A percentile compares a stretch with the other conserved stretches of the same genome.
These are phyloP conservation scores for Penicillium cataractarum DNA, from an alignment of 495 filamentous ascomycete genomes.

Conservation along the genomic window DNA sequence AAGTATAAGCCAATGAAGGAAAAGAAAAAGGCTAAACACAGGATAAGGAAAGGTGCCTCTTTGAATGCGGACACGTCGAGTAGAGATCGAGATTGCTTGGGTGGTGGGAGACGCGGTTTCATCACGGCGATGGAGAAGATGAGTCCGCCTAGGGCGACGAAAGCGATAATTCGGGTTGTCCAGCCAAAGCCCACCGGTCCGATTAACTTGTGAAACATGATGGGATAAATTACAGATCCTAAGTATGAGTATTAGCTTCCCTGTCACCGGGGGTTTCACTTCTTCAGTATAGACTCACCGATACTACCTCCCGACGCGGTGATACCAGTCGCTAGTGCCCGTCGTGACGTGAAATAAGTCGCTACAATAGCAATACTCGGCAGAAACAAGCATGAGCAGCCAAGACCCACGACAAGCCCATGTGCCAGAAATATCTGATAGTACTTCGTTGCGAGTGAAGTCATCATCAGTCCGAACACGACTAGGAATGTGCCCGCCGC, in stretches of 20 bases:
- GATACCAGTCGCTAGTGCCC: conserved; percentile 52
- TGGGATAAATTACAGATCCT: conserved; percentile 58
- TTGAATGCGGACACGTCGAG: conserved; percentile 41
- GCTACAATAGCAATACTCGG: conserved; percentile 47
- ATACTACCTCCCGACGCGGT: conserved; percentile 45
- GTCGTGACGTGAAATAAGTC: conserved; percentile 45
- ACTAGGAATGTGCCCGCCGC: conserved; percentile 33
- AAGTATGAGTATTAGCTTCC: neutral
- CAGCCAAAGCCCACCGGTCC: conserved; percentile 55
- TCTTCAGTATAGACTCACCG: conserved; percentile 23
- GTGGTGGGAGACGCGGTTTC: conserved; percentile 24
- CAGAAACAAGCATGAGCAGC: conserved; percentile 43
- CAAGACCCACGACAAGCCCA: conserved; percentile 46
- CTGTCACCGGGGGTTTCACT: neutral
- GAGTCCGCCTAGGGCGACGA: conserved; percentile 51
- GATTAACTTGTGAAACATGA: conserved; percentile 54
- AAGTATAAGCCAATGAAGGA: conserved; percentile 45
- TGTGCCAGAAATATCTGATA: conserved; percentile 45
- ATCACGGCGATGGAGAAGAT: conserved; percentile 43
- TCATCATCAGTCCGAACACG: conserved; percentile 55
- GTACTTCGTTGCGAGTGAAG: conserved; percentile 45
- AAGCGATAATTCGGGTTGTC: conserved; percentile 56
- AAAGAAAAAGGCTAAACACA: conserved; percentile 33
- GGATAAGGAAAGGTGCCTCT: conserved; percentile 39
- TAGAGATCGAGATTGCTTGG: conserved; percentile 20